Evolutionary conservation across 495 filamentous ascomycete genomes (phyloP), one percentile per base, ranked within the genome.

Genomic region (Massariosphaeria phaeospora): DNA sequence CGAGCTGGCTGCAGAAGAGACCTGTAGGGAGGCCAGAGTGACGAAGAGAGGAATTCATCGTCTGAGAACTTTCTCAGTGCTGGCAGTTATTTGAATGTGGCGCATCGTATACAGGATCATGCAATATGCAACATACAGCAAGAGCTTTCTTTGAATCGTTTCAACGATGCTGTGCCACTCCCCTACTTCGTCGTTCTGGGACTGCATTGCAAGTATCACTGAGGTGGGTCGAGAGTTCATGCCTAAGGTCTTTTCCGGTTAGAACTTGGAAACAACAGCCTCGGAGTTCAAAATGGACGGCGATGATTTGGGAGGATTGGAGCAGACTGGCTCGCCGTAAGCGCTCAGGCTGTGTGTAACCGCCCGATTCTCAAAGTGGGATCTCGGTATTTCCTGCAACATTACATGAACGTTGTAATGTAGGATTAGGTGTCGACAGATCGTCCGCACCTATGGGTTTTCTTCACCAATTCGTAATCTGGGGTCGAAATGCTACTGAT

Each of bases 151-250:
- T 36, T 23, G 12, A 12, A n/a, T 25, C 15, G 54, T 57, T 57
- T 57, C 54, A 31, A 17, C 35, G 25, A 11, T 36, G 21, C 54
- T 50, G 44, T 57, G 54, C 54, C 54, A 23, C 54, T 43, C 46
- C 54, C 54, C 34, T 57, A 46, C 11, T 54, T 54, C 40, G 51
- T 18, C 51, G 31, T 9, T 12, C 30, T 17, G 20, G 21, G 1
- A 25, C n/a, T 5, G n/a, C 31, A 39, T 53, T 31, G 50, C 31
- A n/a, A 26, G 39, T 17, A 35, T 18, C 7, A 45, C 40, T 23
- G 18, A 44, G 23, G 4, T 20, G 40, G 50, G 15, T 23, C 24
- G 13, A 44, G 17, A 26, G 26, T 24, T 45, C 27, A 53, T 53
- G 50, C 50, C 45, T 30, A 23, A n/a, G 8, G 21, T 21, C 35